These are phyloP conservation scores for Phaeosphaeriaceae sp. DNA, from an alignment of 2,329 filamentous ascomycete species.

Conservation along the genomic window DNA sequence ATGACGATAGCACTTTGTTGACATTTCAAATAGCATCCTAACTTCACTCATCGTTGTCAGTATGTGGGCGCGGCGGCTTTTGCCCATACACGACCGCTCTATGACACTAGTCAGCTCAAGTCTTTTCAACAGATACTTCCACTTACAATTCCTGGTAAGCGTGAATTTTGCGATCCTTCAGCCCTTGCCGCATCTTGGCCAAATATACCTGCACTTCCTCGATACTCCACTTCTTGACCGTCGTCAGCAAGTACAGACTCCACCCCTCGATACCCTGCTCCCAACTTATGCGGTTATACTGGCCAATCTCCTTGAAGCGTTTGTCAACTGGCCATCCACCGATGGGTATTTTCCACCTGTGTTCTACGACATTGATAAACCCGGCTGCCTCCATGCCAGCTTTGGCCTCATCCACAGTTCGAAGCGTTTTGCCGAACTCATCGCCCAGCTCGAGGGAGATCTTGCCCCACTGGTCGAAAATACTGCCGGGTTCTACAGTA, in stretches of 20 bases:
- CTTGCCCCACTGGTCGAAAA: conserved; percentile 34
- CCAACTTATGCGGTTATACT: conserved; percentile 35
- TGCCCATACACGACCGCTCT: conserved; percentile 30
- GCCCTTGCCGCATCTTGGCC: conserved; percentile 31
- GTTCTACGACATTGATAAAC: conserved; percentile 60
- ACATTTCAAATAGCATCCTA: not conserved
- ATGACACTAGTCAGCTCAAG: conserved; percentile 1
- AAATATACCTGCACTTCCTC: conserved; percentile 55
- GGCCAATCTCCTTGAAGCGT: conserved; percentile 61
- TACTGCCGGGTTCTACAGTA: conserved; percentile 20
- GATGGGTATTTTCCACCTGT: conserved; percentile 47
- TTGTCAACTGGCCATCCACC: conserved; percentile 32
- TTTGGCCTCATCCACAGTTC: conserved; percentile 48
- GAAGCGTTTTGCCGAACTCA: conserved; percentile 43
- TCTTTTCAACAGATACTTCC: not conserved
- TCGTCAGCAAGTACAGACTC: conserved; percentile 30
- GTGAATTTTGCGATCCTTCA: conserved; percentile 36
- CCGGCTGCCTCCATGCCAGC: conserved; percentile 59
- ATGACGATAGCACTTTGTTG: not conserved
- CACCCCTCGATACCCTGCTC: conserved; percentile 38
- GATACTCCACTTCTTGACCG: conserved; percentile 46
- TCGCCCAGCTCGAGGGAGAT: conserved; percentile 36
- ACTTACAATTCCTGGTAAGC: conserved; percentile 36
- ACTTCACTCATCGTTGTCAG: conserved; percentile 4
- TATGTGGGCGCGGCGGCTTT: conserved; percentile 13